These are phyloP conservation scores for Melastoma candidum DNA, from an alignment of 441 rosid species.

Conservation along the genomic window DNA sequence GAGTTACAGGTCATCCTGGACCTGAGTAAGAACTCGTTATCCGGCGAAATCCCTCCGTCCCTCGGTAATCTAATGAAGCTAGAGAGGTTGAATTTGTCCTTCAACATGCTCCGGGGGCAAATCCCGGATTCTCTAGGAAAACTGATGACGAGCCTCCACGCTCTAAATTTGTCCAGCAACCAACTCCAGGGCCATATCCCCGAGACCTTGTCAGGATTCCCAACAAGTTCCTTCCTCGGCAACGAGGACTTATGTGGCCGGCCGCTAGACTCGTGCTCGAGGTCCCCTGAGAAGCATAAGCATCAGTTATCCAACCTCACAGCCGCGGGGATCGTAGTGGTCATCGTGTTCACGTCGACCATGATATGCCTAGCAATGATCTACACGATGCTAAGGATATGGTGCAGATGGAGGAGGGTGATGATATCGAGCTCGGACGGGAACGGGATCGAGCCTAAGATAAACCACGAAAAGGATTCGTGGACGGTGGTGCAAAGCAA, in stretches of 20 bases:
- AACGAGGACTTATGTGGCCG: slow-evolving; percentile 53
- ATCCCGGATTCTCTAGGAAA: slow-evolving; percentile 55
- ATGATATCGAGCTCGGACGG: slow-evolving; percentile 25
- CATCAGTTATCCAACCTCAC: slow-evolving; percentile 29
- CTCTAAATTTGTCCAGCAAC: slow-evolving; percentile 70
- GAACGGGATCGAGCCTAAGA: slow-evolving; percentile 23
- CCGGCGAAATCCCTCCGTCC: slow-evolving; percentile 54
- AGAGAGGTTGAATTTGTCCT: slow-evolving; percentile 65
- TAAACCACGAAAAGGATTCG: too few species aligned
- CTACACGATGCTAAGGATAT: slow-evolving; percentile 57
- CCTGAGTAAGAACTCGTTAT: slow-evolving; percentile 51
- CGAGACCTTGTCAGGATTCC: slow-evolving; percentile 45
- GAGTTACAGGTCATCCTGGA: slow-evolving; percentile 81
- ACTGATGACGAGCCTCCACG: slow-evolving; percentile 58
- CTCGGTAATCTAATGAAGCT: slow-evolving; percentile 55
- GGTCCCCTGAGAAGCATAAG: slow-evolving; percentile 17
- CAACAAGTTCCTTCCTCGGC: slow-evolving; percentile 44
- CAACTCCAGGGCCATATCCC: slow-evolving; percentile 60
- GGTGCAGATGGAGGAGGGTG: slow-evolving; percentile 56
- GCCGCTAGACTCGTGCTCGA: slow-evolving; percentile 41
- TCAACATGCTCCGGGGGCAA: slow-evolving; percentile 53
- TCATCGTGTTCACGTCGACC: slow-evolving; percentile 51
- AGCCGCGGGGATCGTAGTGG: slow-evolving; percentile 34
- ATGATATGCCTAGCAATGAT: slow-evolving; percentile 51
- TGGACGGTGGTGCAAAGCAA: too few species aligned